Evolutionary conservation across 208 protist genomes (phyloP).

Genomic region (Acanthamoeba royreba): DNA sequence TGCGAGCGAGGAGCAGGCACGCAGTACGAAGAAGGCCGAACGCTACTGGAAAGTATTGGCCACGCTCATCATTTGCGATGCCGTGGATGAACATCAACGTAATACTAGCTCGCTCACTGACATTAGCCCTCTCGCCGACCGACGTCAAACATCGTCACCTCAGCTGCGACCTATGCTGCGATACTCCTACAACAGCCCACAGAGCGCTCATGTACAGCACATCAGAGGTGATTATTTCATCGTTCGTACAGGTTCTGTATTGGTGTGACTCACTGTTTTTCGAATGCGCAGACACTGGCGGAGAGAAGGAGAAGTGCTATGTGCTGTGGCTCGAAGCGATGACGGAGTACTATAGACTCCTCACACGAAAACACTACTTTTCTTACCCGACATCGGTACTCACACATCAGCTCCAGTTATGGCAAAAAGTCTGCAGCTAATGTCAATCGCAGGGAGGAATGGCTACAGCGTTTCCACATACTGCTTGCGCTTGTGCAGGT

Average conservation of each 20-base stretch:
- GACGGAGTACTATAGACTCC: not conserved
- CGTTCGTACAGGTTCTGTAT: not conserved
- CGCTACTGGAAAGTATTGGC: not conserved
- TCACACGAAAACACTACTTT: slow-evolving; percentile 27
- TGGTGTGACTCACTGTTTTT: not conserved
- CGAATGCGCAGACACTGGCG: not conserved
- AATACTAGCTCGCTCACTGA: not conserved
- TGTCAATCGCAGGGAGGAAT: not conserved
- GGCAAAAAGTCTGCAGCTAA: not conserved
- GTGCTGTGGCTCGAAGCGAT: not conserved
- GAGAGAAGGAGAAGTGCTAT: not conserved
- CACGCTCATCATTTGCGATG: not conserved
- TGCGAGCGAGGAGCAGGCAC: not conserved
- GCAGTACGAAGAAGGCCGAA: not conserved
- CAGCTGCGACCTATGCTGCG: no score
- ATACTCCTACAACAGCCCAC: not conserved
- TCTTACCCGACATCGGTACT: not conserved
- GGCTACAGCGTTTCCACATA: not conserved
- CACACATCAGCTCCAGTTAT: not conserved
- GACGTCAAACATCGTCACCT: no score
- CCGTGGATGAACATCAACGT: not conserved
- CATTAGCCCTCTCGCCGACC: not conserved
- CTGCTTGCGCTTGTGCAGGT: not conserved
- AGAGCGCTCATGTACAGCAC: not conserved
- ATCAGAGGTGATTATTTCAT: not conserved